These are phyloP conservation scores for Meyerozyma elateridarum DNA, from an alignment of 1,139 yeast species.

Conservation along the genomic window DNA sequence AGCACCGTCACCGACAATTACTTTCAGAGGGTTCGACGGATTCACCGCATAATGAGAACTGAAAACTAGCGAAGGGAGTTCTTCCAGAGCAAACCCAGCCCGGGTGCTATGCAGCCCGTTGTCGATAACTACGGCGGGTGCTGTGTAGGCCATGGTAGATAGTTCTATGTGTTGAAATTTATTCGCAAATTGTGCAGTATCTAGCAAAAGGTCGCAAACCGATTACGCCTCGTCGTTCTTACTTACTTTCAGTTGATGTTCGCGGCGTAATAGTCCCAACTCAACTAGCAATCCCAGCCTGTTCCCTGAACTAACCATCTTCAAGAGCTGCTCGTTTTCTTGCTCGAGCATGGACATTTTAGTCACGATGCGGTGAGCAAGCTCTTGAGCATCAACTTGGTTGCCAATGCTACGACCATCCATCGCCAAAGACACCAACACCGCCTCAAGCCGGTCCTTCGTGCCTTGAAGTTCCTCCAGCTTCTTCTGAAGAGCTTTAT, in stretches of 20 bases:
- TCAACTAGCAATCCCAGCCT: conserved; percentile 69
- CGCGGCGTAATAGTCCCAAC: conserved; percentile 52
- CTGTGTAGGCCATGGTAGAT: conserved; percentile 26
- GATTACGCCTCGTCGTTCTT: too few relatives aligned
- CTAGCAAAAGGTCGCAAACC: neutral
- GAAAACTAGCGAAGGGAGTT: conserved; percentile 55
- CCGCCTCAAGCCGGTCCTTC: conserved; percentile 4
- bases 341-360: conserved; percentile 57
- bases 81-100: conserved; percentile 68
- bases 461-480: conserved; percentile 50
- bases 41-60: conserved; percentile 51
- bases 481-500: conserved; percentile 46
- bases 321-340: conserved; percentile 69
- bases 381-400: conserved; percentile 56
- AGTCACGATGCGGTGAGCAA: conserved; percentile 69
- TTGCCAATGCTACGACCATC: conserved; percentile 4
- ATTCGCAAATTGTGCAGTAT: neutral
- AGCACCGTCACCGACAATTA: conserved; percentile 49
- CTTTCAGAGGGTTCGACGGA: conserved; percentile 20
- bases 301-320: conserved; percentile 68
- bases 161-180: conserved; percentile 1
- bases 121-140: conserved; percentile 65
- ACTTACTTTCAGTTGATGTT: too few relatives aligned
- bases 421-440: conserved; percentile 6
- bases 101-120: conserved; percentile 62